Evolutionary conservation across 768 basidiomycete species (phyloP), one percentile per base, ranked within the genome.

Genomic region (Mycena venus): DNA sequence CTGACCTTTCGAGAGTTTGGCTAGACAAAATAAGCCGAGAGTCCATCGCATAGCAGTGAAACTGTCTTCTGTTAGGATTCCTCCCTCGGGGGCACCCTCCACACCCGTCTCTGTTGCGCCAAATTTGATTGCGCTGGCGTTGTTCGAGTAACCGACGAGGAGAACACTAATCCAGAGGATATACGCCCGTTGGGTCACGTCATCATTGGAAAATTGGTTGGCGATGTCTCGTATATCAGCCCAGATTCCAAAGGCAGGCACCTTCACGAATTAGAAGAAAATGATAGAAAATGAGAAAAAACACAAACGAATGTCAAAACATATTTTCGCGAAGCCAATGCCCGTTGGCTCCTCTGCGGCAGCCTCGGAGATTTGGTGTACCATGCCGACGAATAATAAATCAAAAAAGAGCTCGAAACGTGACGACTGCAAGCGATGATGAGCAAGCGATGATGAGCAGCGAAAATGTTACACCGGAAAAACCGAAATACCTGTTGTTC

Each of bases 351-450:
- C 53, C 53, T 82, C 81, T 21, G 78, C 76, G 9, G 81, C 81
- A 11, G 79, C 74, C 42, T 83, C 82, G 44, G 83, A 79, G 23
- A 83, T 76, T 51, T 82, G 80, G 75, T 83, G 82, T 11, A 80
- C 78, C 38, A 84, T 78, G 14, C 79, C 82, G 21, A 84, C 83
- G 53, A 82, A 83, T 6, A 81, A 73, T 51, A 83, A 73, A 68
- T 84, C 83, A 60, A 84, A 82, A 71, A 84, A 83, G 15, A 84
- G 80, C 76, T 84, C 83, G 74, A 83, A 83, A 15, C 75, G 74
- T 0, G 77, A 78, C 2, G 77, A 71, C 44, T 72, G 78, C 77
- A 66, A 78, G 73, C 0, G 77, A 78, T 8, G 77, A 69, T 55
- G n/a, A 66, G n/a, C n/a, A n/a, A n/a, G n/a, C n/a, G n/a, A n/a